Evolutionary conservation across 1,284 basidiomycete species (phyloP), one percentile per base, ranked within the genome.

Genomic region (Inonotus hispidus): DNA sequence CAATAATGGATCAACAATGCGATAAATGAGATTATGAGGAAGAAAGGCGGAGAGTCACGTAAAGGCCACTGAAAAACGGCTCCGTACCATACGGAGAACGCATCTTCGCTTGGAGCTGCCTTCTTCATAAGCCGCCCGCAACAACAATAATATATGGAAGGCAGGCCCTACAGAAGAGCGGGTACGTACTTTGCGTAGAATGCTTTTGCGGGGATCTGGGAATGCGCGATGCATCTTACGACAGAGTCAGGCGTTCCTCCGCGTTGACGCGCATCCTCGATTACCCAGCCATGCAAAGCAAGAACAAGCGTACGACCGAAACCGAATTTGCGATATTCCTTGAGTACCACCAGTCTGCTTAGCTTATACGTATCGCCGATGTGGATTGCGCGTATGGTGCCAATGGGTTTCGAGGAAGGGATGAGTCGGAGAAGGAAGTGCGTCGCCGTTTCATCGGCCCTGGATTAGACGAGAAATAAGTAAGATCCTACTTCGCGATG

Each of bases 381-480:
- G 46, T 19, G 46, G n/a, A 49, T 23, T n/a, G n/a, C 14, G 46
- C 46, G 54, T 56, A 56, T 45, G 5, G 25, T 87, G 90, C 90
- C 90, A 64, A 89, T 78, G 16, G 88, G 85, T 59, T 71, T 74
- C 54, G 78, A 72, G 3, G 82, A 84, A 25, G 84, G 82, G 43
- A 77, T 71, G 29, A 89, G 76, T 58, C 88, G 82, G 63, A 92
- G 77, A 56, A 92, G 74, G 67, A 91, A 81, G 73, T 92, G 90
- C 23, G 46, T 49, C 23, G 46, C 46, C n/a, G 46, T 49, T 25
- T 49, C 46, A 19, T 49, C 46, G 46, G 46, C 46, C 4, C 46
- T 49, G 23, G 14, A 23, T 8, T 11, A 19, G 6, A 49, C 14
- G 41, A 45, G 11, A 32, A 19, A 23, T 49, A 23, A 49, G n/a